phyloP scores from a whole-genome alignment of 352 stramenopile species.

The Peronospora tabacina region DNA sequence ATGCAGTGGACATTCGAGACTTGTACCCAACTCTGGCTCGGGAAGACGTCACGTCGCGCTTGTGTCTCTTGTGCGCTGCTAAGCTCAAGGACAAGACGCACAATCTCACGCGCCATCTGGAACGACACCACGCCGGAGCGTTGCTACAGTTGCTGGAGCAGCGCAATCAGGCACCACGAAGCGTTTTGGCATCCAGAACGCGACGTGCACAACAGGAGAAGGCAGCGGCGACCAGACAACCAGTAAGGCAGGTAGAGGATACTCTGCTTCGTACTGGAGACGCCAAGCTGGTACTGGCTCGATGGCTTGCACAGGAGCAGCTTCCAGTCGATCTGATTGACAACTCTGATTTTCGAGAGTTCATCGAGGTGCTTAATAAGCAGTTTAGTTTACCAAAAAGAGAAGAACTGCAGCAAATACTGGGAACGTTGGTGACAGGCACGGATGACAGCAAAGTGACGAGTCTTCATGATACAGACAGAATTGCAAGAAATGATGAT shows the following conservation, averaged over 20 bases:
- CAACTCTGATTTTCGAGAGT: slow-evolving; percentile 30
- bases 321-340: slow-evolving; percentile 37
- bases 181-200: slow-evolving; percentile 4
- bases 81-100: slow-evolving; percentile 61
- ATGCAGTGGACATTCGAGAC: slow-evolving; percentile 43
- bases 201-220: slow-evolving; percentile 13
- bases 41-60: slow-evolving; percentile 34
- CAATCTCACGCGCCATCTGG: slow-evolving; percentile 53
- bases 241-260: slow-evolving; percentile 8
- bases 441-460: slow-evolving; percentile 9
- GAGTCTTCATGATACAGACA: background rate
- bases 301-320: slow-evolving; percentile 41
- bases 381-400: slow-evolving; percentile 25
- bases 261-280: slow-evolving; percentile 14
- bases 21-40: slow-evolving; percentile 34
- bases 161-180: slow-evolving; percentile 24
- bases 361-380: slow-evolving; percentile 32
- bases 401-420: slow-evolving; percentile 25
- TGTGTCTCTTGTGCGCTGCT: slow-evolving; percentile 40
- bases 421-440: slow-evolving; percentile 15
- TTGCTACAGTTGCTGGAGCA: slow-evolving; percentile 47
- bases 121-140: slow-evolving; percentile 43
- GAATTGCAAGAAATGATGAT: background rate
- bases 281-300: slow-evolving; percentile 31
- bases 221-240: slow-evolving; percentile 7